These are phyloP conservation scores for Phytopythium aichiense DNA, from an alignment of 352 stramenopile species.

Conservation along the genomic window DNA sequence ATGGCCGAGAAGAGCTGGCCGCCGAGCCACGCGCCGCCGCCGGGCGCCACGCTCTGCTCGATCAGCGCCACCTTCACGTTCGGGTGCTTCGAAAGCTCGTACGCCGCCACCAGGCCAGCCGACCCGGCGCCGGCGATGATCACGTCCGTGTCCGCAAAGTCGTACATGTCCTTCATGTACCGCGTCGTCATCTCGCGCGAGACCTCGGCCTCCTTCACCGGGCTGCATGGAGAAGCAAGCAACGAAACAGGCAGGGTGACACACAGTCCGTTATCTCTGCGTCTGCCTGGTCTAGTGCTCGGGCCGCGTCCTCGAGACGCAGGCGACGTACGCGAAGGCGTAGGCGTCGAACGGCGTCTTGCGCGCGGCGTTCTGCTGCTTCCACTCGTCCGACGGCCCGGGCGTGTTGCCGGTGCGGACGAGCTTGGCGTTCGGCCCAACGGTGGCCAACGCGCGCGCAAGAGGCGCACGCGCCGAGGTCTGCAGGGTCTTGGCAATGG, in stretches of 20 bases:
- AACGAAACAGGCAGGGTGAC: not conserved
- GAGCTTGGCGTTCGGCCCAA: slow-evolving; percentile 41
- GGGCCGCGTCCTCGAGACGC: not conserved
- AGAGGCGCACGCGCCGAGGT: slow-evolving; percentile 7
- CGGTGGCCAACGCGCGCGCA: slow-evolving; percentile 37
- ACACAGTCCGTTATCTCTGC: not conserved
- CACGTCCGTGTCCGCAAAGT: slow-evolving; percentile 62
- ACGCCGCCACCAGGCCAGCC: slow-evolving; percentile 48
- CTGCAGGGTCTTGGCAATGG: slow-evolving; percentile 31
- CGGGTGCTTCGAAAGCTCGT: slow-evolving; percentile 61
- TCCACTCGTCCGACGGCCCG: slow-evolving; percentile 45
- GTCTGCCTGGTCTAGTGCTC: not conserved
- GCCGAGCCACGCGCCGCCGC: slow-evolving; percentile 53
- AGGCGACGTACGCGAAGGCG: slow-evolving; percentile 43
- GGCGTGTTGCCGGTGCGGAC: slow-evolving; percentile 34
- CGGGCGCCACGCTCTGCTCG: slow-evolving; percentile 53
- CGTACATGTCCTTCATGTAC: slow-evolving; percentile 77
- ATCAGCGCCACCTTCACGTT: slow-evolving; percentile 56
- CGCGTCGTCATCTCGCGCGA: slow-evolving; percentile 68
- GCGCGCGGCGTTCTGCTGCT: slow-evolving; percentile 32
- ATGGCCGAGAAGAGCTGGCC: slow-evolving; percentile 66
- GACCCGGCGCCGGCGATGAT: slow-evolving; percentile 64
- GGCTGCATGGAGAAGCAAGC: slow-evolving; percentile 14
- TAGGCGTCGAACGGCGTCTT: slow-evolving; percentile 56
- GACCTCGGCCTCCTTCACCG: slow-evolving; percentile 58